A percentile compares a stretch with the other conserved stretches of the same genome.
phyloP scores from a whole-genome alignment of 495 filamentous ascomycete genomes.

The Hypomontagnella submonticulosa region DNA sequence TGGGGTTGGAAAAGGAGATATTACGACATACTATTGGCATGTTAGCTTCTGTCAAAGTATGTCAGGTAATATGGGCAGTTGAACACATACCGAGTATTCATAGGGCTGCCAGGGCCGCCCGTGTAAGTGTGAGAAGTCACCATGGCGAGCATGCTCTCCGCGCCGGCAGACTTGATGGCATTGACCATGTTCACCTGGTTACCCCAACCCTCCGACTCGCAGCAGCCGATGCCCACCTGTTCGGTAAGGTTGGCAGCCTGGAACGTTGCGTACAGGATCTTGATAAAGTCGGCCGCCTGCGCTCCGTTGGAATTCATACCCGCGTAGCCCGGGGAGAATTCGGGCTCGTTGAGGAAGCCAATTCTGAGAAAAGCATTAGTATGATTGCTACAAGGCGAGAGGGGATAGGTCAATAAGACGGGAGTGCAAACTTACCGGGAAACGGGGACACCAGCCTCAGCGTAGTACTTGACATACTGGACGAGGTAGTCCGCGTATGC shows the following conservation, averaged over 20 bases:
- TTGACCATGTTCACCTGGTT: slow-evolving; percentile 54
- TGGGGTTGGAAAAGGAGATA: background rate
- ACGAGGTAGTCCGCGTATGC: slow-evolving; percentile 67
- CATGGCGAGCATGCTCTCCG: slow-evolving; percentile 47
- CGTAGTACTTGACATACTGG: slow-evolving; percentile 63
- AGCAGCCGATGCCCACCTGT: slow-evolving; percentile 53
- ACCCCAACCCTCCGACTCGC: slow-evolving; percentile 55
- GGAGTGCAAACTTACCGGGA: slow-evolving; percentile 61
- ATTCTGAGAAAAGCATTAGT: slow-evolving; percentile 28
- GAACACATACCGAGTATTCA: slow-evolving; percentile 45
- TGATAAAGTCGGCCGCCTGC: slow-evolving; percentile 57
- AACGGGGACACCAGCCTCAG: slow-evolving; percentile 60
- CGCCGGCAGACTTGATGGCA: slow-evolving; percentile 48
- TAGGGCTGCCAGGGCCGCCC: slow-evolving; percentile 46
- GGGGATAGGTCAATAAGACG: slow-evolving; percentile 41
- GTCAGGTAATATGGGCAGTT: background rate
- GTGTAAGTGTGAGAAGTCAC: slow-evolving; percentile 56
- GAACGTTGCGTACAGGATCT: slow-evolving; percentile 50
- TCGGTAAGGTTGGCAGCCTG: slow-evolving; percentile 43
- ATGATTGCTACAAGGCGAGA: slow-evolving; percentile 41
- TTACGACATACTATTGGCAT: slow-evolving; percentile 19
- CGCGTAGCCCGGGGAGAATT: slow-evolving; percentile 54
- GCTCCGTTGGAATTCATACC: slow-evolving; percentile 51
- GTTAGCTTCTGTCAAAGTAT: background rate
- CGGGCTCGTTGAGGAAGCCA: slow-evolving; percentile 56